These are phyloP conservation scores for Ampelomyces quisqualis DNA, from an alignment of 2,329 filamentous ascomycete genomes.

Conservation along the genomic window DNA sequence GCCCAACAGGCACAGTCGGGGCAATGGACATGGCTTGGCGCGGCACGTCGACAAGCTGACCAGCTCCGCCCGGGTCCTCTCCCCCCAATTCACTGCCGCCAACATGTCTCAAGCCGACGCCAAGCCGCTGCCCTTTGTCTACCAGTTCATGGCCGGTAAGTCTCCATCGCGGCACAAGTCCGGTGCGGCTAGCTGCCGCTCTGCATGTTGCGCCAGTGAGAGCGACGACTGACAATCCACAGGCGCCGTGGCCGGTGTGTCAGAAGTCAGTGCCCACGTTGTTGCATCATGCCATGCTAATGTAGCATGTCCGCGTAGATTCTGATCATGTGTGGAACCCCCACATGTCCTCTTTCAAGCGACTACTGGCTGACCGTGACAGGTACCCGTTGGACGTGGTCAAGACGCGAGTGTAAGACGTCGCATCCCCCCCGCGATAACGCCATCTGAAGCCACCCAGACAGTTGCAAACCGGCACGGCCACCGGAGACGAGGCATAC, in stretches of 20 bases:
- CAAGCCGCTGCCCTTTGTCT: slow-evolving; percentile 84
- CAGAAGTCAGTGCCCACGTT: slow-evolving; percentile 68
- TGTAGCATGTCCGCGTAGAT: slow-evolving; percentile 59
- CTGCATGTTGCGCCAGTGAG: slow-evolving; percentile 5
- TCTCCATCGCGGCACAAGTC: slow-evolving; percentile 32
- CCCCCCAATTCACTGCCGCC: slow-evolving; percentile 13
- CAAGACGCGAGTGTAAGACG: slow-evolving; percentile 88
- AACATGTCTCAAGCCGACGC: slow-evolving; percentile 52
- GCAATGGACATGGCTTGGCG: slow-evolving; percentile 5
- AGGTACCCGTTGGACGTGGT: slow-evolving; percentile 99
- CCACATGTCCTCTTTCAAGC: background rate
- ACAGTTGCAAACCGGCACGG: slow-evolving; percentile 79
- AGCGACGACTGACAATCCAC: slow-evolving; percentile 34
- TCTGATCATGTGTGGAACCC: slow-evolving; percentile 68
- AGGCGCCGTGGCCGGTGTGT: slow-evolving; percentile 95
- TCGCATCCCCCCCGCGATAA: slow-evolving; percentile 5
- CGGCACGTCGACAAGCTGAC: background rate
- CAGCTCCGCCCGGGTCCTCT: background rate
- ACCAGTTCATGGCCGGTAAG: slow-evolving; percentile 91
- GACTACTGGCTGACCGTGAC: slow-evolving; percentile 15
- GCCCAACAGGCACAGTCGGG: too few relatives aligned
- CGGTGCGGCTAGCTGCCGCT: slow-evolving; percentile 13
- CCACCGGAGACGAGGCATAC: slow-evolving; percentile 77
- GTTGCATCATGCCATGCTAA: slow-evolving; percentile 28
- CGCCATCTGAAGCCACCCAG: slow-evolving; percentile 51